Conservation (phyloP, 768 basidiomycete species). For the Boletus reticulatus region DNA sequence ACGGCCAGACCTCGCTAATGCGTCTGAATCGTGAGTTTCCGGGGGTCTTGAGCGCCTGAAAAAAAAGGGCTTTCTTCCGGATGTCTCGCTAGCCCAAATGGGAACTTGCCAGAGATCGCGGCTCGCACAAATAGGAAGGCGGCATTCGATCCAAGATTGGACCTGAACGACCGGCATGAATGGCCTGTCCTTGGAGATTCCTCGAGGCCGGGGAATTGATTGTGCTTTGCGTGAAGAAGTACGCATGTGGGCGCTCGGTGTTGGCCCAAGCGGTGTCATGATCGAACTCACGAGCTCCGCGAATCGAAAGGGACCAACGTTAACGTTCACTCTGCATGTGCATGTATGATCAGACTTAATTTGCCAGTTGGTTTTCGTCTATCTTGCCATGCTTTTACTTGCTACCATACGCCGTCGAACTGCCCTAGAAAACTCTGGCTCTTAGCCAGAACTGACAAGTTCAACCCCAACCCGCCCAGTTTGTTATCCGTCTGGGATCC, state of each 20-base stretch:
- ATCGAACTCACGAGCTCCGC: constrained; percentile 32
- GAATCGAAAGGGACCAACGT: constrained; percentile 27
- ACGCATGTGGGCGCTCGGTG: constrained; percentile 33
- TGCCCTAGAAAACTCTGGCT: constrained; percentile 25
- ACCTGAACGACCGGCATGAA: constrained; percentile 20
- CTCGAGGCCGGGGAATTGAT: constrained; percentile 42
- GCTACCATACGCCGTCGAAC: constrained; percentile 27
- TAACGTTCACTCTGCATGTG: constrained; percentile 24
- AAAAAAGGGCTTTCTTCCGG: constrained; percentile 20
- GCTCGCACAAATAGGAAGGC: constrained; percentile 43
- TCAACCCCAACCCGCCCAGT: constrained; percentile 21
- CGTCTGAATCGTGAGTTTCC: constrained; percentile 25
- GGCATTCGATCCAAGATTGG: constrained; percentile 31
- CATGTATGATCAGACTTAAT: constrained; percentile 34
- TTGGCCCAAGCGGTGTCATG: constrained; percentile 30
- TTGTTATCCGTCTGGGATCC: constrained; percentile 25
- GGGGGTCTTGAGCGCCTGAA: constrained; percentile 27
- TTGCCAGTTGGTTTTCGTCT: constrained; percentile 26
- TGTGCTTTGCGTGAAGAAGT: constrained; percentile 24
- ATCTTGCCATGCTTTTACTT: constrained; percentile 33
- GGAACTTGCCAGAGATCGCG: constrained; percentile 45
- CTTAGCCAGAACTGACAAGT: constrained; percentile 16
- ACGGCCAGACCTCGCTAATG: constrained; percentile 26
- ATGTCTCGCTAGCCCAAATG: constrained; percentile 44
- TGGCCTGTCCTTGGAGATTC: constrained; percentile 42